Conservation (phyloP, 805 yeast species). For the Candida ovalis region DNA sequence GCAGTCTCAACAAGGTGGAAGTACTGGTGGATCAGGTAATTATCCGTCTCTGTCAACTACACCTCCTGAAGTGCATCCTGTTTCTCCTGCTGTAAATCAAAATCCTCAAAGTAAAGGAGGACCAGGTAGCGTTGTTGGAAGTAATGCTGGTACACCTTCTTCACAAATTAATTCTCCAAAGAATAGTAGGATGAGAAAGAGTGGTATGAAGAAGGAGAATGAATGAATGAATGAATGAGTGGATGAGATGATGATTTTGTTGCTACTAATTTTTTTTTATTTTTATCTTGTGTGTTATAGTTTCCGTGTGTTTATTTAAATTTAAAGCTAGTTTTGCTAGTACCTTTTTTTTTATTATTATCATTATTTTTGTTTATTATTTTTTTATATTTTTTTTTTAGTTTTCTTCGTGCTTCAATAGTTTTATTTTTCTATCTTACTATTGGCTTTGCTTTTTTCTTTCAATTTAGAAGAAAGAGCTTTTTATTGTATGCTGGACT, state of each 20-base stretch:
- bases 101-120: constrained; percentile 1
- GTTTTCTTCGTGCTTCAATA: too few relatives aligned
- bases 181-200: not conserved
- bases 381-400: too few relatives aligned
- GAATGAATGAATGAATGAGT: too few relatives aligned
- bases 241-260: too few relatives aligned
- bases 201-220: not conserved
- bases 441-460: too few relatives aligned
- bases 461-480: too few relatives aligned
- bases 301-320: not conserved
- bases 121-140: not conserved
- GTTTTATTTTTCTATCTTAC: too few relatives aligned
- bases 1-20: not conserved
- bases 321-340: not conserved
- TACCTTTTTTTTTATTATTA: not conserved
- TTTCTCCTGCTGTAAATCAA: constrained; percentile 4
- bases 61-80: constrained; percentile 8
- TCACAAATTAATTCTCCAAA: constrained; percentile 1
- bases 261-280: not conserved
- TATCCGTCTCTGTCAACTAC: not conserved
- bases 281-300: not conserved
- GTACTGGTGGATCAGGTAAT: constrained; percentile 3
- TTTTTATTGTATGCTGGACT: too few relatives aligned
- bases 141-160: constrained; percentile 1
- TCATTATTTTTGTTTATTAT: not conserved